phyloP scores from a whole-genome alignment of 176 grass and related monocot genomes.

The Avena eriantha region DNA sequence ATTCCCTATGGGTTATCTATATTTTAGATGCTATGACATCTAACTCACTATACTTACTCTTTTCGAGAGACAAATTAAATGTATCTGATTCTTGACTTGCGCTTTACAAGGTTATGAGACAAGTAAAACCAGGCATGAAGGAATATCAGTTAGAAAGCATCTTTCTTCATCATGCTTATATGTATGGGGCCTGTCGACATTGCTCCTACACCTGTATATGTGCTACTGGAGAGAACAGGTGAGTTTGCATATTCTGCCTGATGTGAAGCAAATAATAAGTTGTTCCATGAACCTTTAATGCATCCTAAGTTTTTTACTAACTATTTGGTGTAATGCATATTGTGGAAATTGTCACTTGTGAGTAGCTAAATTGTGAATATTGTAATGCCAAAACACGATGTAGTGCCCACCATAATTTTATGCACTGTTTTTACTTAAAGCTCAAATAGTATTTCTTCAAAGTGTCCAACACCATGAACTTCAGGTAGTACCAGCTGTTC shows the following conservation, averaged over 20 bases:
- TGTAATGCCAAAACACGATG: background rate
- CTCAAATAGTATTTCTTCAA: slow-evolving; percentile 14
- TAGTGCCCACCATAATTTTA: background rate
- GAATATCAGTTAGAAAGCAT: slow-evolving; percentile 99
- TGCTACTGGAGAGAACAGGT: slow-evolving; percentile 94
- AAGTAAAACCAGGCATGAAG: slow-evolving; percentile 75
- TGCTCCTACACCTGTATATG: slow-evolving; percentile 99
- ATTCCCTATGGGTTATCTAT: background rate
- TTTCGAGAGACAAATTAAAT: slow-evolving; percentile 18
- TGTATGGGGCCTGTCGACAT: slow-evolving; percentile 91
- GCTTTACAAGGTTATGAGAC: slow-evolving; percentile 88
- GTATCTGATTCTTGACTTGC: slow-evolving; percentile 31
- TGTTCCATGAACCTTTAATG: background rate
- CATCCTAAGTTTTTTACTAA: slow-evolving; percentile 1
- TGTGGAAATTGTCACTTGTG: background rate
- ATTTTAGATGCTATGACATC: slow-evolving; percentile 7
- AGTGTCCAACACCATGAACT: slow-evolving; percentile 12
- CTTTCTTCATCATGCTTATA: slow-evolving; percentile 92
- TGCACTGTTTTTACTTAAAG: slow-evolving; percentile 2
- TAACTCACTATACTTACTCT: background rate
- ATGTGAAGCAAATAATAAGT: slow-evolving; percentile 16
- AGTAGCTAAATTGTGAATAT: background rate
- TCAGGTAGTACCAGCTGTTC: background rate
- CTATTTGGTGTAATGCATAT: background rate
- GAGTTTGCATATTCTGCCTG: background rate